Evolutionary conservation across 2,329 filamentous ascomycete genomes (phyloP), one percentile per base, ranked within the genome.

Genomic region (Talaromyces sp.): DNA sequence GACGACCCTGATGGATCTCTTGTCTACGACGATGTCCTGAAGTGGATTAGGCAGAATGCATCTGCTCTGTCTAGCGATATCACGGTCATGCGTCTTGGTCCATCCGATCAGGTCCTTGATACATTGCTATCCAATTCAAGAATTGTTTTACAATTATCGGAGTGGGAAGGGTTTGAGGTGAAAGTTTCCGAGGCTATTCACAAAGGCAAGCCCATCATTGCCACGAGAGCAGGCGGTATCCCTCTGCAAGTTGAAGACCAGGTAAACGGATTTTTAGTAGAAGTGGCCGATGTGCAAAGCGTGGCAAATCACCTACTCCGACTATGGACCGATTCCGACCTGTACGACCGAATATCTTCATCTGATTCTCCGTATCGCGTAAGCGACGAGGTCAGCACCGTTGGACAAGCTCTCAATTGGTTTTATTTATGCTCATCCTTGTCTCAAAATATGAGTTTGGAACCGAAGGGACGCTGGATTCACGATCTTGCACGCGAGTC

Each of bases 121-220:
- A 47, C 43, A 3, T 13, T 47, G 10, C 43, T 47, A 47, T 47
- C 43, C 2, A 47, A 47, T 24, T 19, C 43, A 22, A 19, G 19
- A 13, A 47, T 47, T 22, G 43, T 47, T 13, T 47, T 47, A 47
- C 43, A 47, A 11, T 19, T 47, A 14, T 47, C 43, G 43, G 43
- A 47, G 19, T 19, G 43, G 10, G 43, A 47, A 47, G 91, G 91
- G 0, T 95, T 95, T 70, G 91, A 95, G 76, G 89, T 94, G 71
- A 95, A 95, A 77, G 90, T 95, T 9, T 92, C 89, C 0, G 91
- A 95, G 76, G 91, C 90, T 1, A 82, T 94, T 22, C 91, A 93
- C 72, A 91, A 92, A 56, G 91, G 90, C 14, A 86, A 89, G 2
- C 91, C 91, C 1, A 85, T 93, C 71, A 92, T 94, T 67, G 90